Evolutionary conservation across 1,284 basidiomycete species (phyloP), one percentile per base, ranked within the genome.

Genomic region (Clitocybe nebularis): DNA sequence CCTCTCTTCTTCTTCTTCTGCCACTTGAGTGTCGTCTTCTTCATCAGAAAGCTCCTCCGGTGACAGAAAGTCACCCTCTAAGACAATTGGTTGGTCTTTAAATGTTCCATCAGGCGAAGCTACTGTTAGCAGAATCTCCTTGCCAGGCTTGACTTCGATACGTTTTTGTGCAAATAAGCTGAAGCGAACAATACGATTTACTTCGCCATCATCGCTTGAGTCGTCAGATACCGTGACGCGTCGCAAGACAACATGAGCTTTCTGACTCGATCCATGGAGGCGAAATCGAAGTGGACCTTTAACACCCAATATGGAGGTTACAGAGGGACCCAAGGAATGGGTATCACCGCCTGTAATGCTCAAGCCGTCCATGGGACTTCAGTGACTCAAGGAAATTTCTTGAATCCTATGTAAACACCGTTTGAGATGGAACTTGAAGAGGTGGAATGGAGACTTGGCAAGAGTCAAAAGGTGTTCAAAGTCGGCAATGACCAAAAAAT

Each of bases 81-180:
- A 68, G 30, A 80, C 57, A 49, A 83, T 68, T 1, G 77, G 64
- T 45, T 67, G 67, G 45, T 79, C 77, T 42, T 72, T 71, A 59
- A 75, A 74, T 7, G 62, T 59, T 25, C 74, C 72, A 48, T 78
- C 71, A 29, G 63, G 65, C 22, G 69, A 63, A 35, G 69, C 72
- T 24, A 83, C 63, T 4, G 78, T 70, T 42, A 84, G 68, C 28
- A 82, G 66, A 36, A 84, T 75, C 60, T 80, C 78, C 59, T 79
- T 81, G 44, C 81, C 81, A 7, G 80, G 75, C 54, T 74, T 81
- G 52, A 81, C 71, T 53, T 77, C 77, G 55, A 84, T 79, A 46
- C 75, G 65, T 63, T 84, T 84, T 49, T 72, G 69, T 3, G 81
- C 78, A 56, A 81, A 79, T 5, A 84, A 62, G 53, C 69, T 74